Conservation (phyloP, 169 alveolate species). For the Toxoplasma gondii region DNA sequence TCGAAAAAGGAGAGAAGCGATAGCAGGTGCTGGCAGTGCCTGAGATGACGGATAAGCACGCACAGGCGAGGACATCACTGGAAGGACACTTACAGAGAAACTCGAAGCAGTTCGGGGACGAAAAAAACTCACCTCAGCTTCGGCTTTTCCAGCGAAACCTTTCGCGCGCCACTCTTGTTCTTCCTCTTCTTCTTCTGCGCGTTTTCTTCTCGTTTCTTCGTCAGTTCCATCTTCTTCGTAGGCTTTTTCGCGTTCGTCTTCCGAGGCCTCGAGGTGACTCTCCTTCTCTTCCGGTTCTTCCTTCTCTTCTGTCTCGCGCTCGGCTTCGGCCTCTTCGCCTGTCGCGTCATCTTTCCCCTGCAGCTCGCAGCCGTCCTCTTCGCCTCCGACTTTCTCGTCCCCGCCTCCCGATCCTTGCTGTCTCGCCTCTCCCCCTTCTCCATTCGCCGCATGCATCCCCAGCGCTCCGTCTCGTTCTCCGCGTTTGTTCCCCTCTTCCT, state of each 20-base stretch:
- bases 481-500: not conserved
- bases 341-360: not conserved
- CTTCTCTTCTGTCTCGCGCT: not conserved
- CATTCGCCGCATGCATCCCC: not conserved
- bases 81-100: no score
- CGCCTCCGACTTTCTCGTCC: not conserved
- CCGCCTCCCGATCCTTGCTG: not conserved
- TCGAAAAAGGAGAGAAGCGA: not conserved
- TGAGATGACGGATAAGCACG: no score
- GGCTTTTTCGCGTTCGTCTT: not conserved
- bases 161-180: not conserved
- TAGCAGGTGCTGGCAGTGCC: no score
- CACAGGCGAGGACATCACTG: no score
- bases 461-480: not conserved
- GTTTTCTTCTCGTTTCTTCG: not conserved
- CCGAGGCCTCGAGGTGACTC: no score
- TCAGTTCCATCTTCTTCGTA: not conserved
- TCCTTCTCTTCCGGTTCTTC: not conserved
- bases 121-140: not conserved
- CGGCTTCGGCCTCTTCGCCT: not conserved
- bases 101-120: no score
- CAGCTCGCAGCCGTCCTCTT: not conserved
- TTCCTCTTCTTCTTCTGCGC: not conserved
- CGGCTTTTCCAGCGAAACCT: conserved; percentile 14
- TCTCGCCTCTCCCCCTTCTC: not conserved